A percentile compares a stretch with the other conserved stretches of the same genome.
These are phyloP conservation scores for Calamus simplicifolius DNA, from an alignment of 176 grass and related monocot genomes.

Conservation along the genomic window DNA sequence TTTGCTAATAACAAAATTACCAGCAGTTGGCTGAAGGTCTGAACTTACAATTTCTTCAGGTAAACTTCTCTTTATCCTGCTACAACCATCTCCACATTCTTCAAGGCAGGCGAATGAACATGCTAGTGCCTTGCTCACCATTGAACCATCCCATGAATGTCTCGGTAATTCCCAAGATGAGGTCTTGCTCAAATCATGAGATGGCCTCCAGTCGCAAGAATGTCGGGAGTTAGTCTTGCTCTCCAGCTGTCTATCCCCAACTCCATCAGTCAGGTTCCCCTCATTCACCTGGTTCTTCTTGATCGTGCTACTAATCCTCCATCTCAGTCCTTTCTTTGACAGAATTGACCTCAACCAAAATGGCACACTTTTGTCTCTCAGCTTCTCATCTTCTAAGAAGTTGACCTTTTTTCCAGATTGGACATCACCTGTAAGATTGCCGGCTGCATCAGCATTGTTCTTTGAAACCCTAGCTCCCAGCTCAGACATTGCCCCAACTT, in stretches of 20 bases:
- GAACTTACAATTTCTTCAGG: constrained; percentile 21
- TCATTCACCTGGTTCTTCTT: constrained; percentile 16
- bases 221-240: constrained; percentile 38
- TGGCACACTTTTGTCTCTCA: background rate
- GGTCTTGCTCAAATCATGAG: constrained; percentile 26
- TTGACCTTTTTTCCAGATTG: background rate
- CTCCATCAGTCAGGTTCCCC: background rate
- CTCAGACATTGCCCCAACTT: background rate
- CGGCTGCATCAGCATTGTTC: no score
- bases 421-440: background rate
- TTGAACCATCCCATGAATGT: constrained; percentile 94
- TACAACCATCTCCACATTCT: constrained; percentile 29
- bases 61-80: constrained; percentile 12
- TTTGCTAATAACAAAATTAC: constrained; percentile 7
- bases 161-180: constrained; percentile 39
- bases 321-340: background rate
- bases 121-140: constrained; percentile 56
- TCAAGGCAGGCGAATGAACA: constrained; percentile 82
- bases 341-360: background rate
- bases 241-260: constrained; percentile 16
- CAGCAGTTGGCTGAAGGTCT: constrained; percentile 6
- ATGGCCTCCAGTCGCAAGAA: constrained; percentile 52
- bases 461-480: background rate
- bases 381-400: background rate
- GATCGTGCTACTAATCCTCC: background rate